These are phyloP conservation scores for Sedum album DNA, from an alignment of 164 flowering plant genomes.

Conservation along the genomic window DNA sequence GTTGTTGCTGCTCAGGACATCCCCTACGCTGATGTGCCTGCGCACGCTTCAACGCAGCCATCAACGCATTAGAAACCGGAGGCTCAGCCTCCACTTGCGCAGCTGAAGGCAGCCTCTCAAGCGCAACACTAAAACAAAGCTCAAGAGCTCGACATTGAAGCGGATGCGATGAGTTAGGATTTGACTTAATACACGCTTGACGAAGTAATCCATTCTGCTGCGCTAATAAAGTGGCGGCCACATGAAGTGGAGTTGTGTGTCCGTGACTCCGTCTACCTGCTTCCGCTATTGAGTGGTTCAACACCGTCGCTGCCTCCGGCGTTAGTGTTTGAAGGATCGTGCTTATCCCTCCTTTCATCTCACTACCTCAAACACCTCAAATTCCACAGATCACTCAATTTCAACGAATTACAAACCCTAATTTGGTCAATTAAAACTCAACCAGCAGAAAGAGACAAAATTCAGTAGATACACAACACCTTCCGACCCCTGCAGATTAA, in stretches of 20 bases:
- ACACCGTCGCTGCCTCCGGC: slow-evolving; percentile 83
- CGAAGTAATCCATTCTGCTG: slow-evolving; percentile 45
- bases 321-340: slow-evolving; percentile 94
- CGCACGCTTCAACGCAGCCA: slow-evolving; percentile 90
- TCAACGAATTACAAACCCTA: not conserved
- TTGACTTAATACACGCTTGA: slow-evolving; percentile 80
- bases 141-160: slow-evolving; percentile 88
- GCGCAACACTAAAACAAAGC: slow-evolving; percentile 96
- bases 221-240: slow-evolving; percentile 70
- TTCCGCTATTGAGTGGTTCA: slow-evolving; percentile 68
- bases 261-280: slow-evolving; percentile 90
- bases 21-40: slow-evolving; percentile 87
- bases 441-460: not conserved
- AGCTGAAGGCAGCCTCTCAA: slow-evolving; percentile 75
- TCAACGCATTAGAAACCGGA: slow-evolving; percentile 78
- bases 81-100: slow-evolving; percentile 45
- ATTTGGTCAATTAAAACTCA: not conserved
- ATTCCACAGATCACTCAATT: not conserved
- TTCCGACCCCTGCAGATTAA: no score
- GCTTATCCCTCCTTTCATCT: slow-evolving; percentile 10
- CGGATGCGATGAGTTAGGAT: slow-evolving; percentile 50
- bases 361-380: slow-evolving; percentile 28
- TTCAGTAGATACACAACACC: no score
- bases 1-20: slow-evolving; percentile 59
- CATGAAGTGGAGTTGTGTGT: slow-evolving; percentile 93